phyloP scores from a whole-genome alignment of 345 rosid genomes.

The Populus euphratica region DNA sequence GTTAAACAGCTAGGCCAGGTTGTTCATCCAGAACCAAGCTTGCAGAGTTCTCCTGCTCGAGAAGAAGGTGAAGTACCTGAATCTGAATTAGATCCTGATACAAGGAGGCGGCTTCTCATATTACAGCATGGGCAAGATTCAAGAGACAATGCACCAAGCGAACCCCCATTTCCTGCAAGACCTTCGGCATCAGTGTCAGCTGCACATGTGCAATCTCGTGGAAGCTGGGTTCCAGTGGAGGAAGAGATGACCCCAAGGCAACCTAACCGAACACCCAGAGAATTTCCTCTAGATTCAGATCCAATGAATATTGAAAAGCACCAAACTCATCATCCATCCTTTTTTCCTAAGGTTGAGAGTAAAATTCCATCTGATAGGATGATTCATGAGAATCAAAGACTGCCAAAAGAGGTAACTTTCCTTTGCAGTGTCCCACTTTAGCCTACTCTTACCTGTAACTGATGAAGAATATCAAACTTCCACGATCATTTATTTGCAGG shows the following conservation, averaged over 20 bases:
- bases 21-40: slow-evolving; percentile 55
- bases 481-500: slow-evolving; percentile 42
- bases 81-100: slow-evolving; percentile 97
- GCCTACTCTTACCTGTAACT: background rate
- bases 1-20: slow-evolving; percentile 59
- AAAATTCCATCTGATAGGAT: slow-evolving; percentile 63
- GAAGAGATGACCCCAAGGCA: slow-evolving; percentile 81
- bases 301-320: slow-evolving; percentile 62
- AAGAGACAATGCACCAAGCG: slow-evolving; percentile 63
- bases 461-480: background rate
- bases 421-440: background rate
- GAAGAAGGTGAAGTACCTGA: slow-evolving; percentile 99
- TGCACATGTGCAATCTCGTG: slow-evolving; percentile 59
- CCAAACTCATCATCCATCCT: slow-evolving; percentile 52
- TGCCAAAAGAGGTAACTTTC: slow-evolving; percentile 64
- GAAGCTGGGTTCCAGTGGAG: slow-evolving; percentile 74
- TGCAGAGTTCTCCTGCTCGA: slow-evolving; percentile 90
- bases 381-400: slow-evolving; percentile 73
- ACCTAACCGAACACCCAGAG: slow-evolving; percentile 59
- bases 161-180: slow-evolving; percentile 66
- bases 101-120: slow-evolving; percentile 93
- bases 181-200: slow-evolving; percentile 57
- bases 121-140: slow-evolving; percentile 96
- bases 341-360: slow-evolving; percentile 63
- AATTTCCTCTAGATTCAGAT: slow-evolving; percentile 63